Conservation (phyloP, 768 basidiomycete species). For the Xerocomellus chrysenteron region DNA sequence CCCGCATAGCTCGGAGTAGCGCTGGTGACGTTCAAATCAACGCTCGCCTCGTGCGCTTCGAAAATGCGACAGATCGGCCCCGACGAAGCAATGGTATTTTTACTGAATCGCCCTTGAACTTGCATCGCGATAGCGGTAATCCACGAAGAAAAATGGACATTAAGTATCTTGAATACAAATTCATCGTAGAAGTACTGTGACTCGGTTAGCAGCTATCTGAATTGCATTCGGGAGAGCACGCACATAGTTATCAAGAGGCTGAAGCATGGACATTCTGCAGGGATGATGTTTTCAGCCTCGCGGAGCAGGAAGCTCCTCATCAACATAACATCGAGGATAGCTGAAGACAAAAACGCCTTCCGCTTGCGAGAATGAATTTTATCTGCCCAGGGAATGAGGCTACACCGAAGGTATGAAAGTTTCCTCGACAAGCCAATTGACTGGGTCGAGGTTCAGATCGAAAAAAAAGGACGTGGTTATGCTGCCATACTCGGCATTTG, state of each 20-base stretch:
- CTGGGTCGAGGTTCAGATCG: constrained; percentile 18
- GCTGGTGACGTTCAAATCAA: no score
- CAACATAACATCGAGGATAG: background rate
- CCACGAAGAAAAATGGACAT: no score
- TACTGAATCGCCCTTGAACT: no score
- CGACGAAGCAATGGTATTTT: no score
- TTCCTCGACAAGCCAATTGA: constrained; percentile 29
- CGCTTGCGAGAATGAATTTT: constrained; percentile 9
- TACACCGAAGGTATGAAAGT: constrained; percentile 8
- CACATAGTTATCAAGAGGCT: constrained; percentile 4
- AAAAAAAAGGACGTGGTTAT: background rate
- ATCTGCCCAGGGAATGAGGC: constrained; percentile 39
- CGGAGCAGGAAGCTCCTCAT: background rate
- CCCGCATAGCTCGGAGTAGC: no score
- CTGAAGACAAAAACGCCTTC: background rate
- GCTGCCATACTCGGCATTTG: background rate
- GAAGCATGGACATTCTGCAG: background rate
- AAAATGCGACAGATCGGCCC: no score
- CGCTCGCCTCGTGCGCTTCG: no score
- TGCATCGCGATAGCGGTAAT: no score
- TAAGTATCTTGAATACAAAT: no score
- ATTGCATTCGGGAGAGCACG: background rate
- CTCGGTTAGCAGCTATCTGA: background rate
- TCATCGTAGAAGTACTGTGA: no score
- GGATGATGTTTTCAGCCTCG: constrained; percentile 12